Base-by-base conservation (phyloP, 495 filamentous ascomycete species). In the Podospora conica region DNA sequence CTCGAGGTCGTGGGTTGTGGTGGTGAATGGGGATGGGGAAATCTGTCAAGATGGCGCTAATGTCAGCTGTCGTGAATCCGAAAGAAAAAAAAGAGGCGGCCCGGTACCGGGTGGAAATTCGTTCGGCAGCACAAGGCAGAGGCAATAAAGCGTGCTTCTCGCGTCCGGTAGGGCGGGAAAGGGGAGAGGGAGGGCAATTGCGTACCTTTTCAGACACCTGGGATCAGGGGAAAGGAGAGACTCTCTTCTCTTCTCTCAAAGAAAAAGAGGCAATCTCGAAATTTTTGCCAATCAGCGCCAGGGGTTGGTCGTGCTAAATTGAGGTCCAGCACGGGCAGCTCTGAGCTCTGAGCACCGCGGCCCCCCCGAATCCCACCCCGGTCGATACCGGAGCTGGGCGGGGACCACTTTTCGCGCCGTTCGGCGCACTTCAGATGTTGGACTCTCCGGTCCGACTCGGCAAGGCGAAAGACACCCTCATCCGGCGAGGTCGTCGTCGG, bases 1-100 rank as follows among this genome's bases (percentile, higher is more conserved):
- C 33, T 48, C 18, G 40, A 48, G 40, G 18, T 48, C 15, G 40
- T 48, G 40, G 40, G 18, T 48, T 48, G 40, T 48, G 40, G 40
- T 48, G 40, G 40, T 48, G 40, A 8, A 31, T 27, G 25, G 6
- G 25, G 6, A 6, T 3, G 5, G 7, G 40, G 63, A 69, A 68
- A 75, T 75, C 73, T 75, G 73, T 69, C 72, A 75, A 74, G 64
- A 67, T 48, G 6, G 40, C 31, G 68, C 65, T 58, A 53, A 56
- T 40, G 70, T 75, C 66, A 74, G 67, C 66, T 55, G 55, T 40
- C 20, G 56, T 63, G 55, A 64, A 12, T 15, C 40, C 55, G 55
- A 57, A 24, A 23, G 25, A 21, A n/a, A 57, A 24, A 57, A 48
- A 48, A 48, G 33, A 48, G 33, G 40, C 15, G 40, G 18, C 40